Evolutionary conservation across 345 rosid species (phyloP).

Genomic region (Eucalyptus microcorys): DNA sequence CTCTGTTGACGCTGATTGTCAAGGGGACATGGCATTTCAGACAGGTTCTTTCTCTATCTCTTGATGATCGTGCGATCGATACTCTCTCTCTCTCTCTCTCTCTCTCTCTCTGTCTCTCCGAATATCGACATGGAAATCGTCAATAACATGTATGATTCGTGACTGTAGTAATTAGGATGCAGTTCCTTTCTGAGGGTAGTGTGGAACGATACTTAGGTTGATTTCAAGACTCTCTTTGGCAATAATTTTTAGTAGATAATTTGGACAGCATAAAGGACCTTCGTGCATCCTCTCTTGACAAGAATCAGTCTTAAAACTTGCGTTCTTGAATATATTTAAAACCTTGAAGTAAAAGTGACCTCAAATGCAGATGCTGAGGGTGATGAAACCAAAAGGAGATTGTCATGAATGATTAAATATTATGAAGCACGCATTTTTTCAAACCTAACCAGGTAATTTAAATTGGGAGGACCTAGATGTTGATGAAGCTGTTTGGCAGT

Average conservation of each 20-base stretch:
- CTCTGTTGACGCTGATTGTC: constrained; percentile 61
- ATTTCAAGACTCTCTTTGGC: not conserved
- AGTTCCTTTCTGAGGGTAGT: not conserved
- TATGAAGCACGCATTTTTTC: not conserved
- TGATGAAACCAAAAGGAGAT: not conserved
- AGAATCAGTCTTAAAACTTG: not conserved
- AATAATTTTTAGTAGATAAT: not conserved
- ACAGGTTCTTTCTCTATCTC: constrained; percentile 36
- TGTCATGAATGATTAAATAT: not conserved
- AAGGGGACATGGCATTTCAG: constrained; percentile 84
- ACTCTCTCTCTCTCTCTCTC: not conserved
- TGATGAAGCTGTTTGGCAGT: not conserved
- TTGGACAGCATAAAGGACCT: not conserved
- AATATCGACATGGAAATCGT: not conserved
- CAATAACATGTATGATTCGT: not conserved
- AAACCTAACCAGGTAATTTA: not conserved
- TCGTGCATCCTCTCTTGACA: not conserved
- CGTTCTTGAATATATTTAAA: not conserved
- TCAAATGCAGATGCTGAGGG: not conserved
- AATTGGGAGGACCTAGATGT: not conserved
- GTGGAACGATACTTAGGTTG: not conserved
- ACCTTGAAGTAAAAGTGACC: not conserved
- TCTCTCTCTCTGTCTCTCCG: not conserved
- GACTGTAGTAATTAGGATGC: not conserved
- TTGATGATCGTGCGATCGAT: not conserved